phyloP scores from a whole-genome alignment of 2,329 filamentous ascomycete genomes.

The Grosmannia penicillata region DNA sequence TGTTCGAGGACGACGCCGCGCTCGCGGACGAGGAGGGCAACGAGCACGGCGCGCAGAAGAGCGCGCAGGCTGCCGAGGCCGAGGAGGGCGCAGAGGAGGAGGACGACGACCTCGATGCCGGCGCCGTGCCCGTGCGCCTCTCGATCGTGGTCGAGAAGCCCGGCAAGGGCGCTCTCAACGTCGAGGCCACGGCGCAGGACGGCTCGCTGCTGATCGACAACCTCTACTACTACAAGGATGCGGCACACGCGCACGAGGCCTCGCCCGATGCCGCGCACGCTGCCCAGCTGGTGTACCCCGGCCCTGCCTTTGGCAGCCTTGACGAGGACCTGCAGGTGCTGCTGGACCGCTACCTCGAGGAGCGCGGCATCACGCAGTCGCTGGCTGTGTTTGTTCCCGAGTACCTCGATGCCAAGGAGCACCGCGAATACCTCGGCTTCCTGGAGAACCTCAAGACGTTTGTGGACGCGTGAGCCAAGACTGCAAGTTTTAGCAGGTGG shows the following conservation, averaged over 20 bases:
- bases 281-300: slow-evolving; percentile 68
- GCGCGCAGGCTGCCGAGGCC: slow-evolving; percentile 33
- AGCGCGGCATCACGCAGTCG: slow-evolving; percentile 76
- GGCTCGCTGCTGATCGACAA: slow-evolving; percentile 80
- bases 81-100: slow-evolving; percentile 34
- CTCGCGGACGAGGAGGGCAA: slow-evolving; percentile 39
- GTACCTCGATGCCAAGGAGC: slow-evolving; percentile 97
- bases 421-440: slow-evolving; percentile 91
- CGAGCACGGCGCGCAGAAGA: slow-evolving; percentile 28
- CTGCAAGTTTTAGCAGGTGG: too few relatives aligned
- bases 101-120: slow-evolving; percentile 33
- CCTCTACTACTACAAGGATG: slow-evolving; percentile 72
- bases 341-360: slow-evolving; percentile 86
- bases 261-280: slow-evolving; percentile 64
- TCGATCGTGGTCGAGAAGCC: slow-evolving; percentile 83
- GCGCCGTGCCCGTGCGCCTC: slow-evolving; percentile 64
- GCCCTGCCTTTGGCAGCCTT: slow-evolving; percentile 83
- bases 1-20: slow-evolving; percentile 38
- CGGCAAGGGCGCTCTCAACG: slow-evolving; percentile 67
- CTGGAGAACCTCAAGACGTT: slow-evolving; percentile 77
- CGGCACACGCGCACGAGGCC: slow-evolving; percentile 61
- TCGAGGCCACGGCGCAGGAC: slow-evolving; percentile 77
- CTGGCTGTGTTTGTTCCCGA: slow-evolving; percentile 86
- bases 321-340: slow-evolving; percentile 91
- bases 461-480: slow-evolving; percentile 45